Evolutionary conservation across 1,284 basidiomycete genomes (phyloP).

Genomic region (Wallemia mellicola): DNA sequence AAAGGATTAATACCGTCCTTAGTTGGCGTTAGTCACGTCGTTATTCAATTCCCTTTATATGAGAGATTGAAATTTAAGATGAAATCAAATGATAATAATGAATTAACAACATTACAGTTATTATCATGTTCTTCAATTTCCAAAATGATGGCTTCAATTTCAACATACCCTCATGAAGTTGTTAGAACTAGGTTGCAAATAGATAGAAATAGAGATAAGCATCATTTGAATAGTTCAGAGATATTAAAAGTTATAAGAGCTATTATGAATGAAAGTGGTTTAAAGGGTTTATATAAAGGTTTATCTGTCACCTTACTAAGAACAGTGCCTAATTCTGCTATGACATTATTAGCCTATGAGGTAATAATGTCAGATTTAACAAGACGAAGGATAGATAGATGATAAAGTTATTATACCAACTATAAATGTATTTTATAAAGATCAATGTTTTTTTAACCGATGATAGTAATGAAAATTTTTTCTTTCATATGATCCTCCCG

Average conservation of each 20-base stretch:
- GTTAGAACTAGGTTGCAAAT: conserved; percentile 73
- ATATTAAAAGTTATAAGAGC: conserved; percentile 40
- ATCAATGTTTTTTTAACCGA: background rate
- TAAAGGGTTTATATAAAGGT: conserved; percentile 62
- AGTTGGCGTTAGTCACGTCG: conserved; percentile 67
- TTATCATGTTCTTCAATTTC: conserved; percentile 57
- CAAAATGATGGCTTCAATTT: conserved; percentile 77
- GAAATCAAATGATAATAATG: conserved; percentile 19
- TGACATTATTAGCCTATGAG: conserved; percentile 70
- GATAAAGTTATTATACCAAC: too few species aligned
- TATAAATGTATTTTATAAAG: too few species aligned
- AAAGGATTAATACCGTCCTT: conserved; percentile 64
- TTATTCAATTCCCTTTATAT: conserved; percentile 86
- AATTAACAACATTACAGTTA: conserved; percentile 36
- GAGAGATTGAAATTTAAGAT: conserved; percentile 44
- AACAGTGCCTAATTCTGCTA: conserved; percentile 74
- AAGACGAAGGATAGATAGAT: background rate
- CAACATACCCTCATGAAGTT: conserved; percentile 88
- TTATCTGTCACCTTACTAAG: conserved; percentile 64
- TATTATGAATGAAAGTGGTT: conserved; percentile 50
- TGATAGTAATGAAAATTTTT: background rate
- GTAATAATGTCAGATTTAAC: conserved; percentile 1
- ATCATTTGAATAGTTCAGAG: conserved; percentile 11
- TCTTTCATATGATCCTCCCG: too few species aligned
- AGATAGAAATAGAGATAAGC: conserved; percentile 16